Base-by-base conservation (phyloP, 352 stramenopile genomes). In the Globisporangium irregulare region DNA sequence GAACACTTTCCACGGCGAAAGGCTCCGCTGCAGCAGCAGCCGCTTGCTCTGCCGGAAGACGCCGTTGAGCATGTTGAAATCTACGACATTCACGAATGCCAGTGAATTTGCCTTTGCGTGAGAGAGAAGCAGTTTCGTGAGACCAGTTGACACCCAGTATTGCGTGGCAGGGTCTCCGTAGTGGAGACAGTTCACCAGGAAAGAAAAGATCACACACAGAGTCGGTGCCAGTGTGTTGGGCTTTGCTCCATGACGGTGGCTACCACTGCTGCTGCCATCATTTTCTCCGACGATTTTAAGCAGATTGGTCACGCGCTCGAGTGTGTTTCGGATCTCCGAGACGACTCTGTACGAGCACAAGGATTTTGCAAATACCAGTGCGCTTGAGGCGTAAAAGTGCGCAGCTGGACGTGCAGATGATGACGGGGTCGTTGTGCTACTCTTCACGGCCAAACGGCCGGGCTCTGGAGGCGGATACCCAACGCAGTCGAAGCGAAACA, bases 151-250 rank as follows among this genome's bases (percentile, higher is more conserved):
- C 2, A 61, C 41, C 77, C 79, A 83, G 24, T 77, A 71, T 15
- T 76, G 77, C 9, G 79, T 82, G 6, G 58, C 62, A 0, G 6
- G 7, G 34, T 87, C 75, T 48, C 79, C 77, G 4, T 68, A 69
- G 55, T 85, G 62, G 15, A 87, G 59, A 55, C 68, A 77, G 61
- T 87, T 85, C 18, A 80, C 72, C 1, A 87, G 62, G 46, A 70
- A 77, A 20, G 75, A 51, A 2, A 74, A 48, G 18, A 59, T 65
- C 18, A 72, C 71, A 24, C 59, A 76, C 29, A 80, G 50, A 22
- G 66, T 75, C 12, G 68, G 62, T 6, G 74, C 54, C 3, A 75
- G 62, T 10, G 62, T 51, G 18, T 75, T 66, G 1, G 76, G 65
- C n/a, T 63, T 77, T 59, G 51, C 41, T 9, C 41, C 5, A 15